Base-by-base conservation (phyloP, 768 basidiomycete genomes). In the Multifurca ochricompacta region DNA sequence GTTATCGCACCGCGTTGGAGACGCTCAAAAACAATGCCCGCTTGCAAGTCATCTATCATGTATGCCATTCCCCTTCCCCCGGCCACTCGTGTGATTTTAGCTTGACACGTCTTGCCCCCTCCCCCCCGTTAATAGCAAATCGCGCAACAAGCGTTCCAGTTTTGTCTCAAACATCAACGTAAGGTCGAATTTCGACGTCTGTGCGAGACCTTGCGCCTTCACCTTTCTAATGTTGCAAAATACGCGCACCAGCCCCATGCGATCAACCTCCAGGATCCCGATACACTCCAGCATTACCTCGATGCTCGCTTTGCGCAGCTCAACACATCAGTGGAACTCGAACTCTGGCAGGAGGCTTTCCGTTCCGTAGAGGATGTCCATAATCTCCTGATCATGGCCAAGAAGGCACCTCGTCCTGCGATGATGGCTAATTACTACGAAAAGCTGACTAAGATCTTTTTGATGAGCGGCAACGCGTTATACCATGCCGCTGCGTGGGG, bases 401-500 rank as follows among this genome's bases (percentile, higher is more conserved):
- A 95, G 69, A 95, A 93, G 70, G 82, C 90, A 0, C 91, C 92
- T 1, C 84, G 91, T 31, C 91, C 91, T 0, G 78, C 85, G 11
- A 95, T 97, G 92, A 97, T 98, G 94, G 91, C 92, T 55, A 92
- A 90, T 69, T 98, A 97, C 72, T 98, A 98, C 72, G 93, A 97
- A 69, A 97, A 98, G 71, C 81, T 97, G 60, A 90, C 94, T 39
- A 87, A 86, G 66, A 95, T 99, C 59, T 99, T 97, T 76, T 77
- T 94, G 64, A 95, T 93, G 76, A 91, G 87, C 56, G 89, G 91
- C 14, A 95, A 93, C 63, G 85, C 91, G 3, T 75, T 99, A 13
- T 98, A 92, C 72, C 95, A 98, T 67, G 94, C 95, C 45, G 92
- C 95, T 16, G 92, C 95, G 0, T 97, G 93, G 93, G 82, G 86